A percentile compares a stretch with the other conserved stretches of the same genome.
Evolutionary conservation across 2,329 filamentous ascomycete genomes (phyloP).

Genomic region (Cordyceps militaris): DNA sequence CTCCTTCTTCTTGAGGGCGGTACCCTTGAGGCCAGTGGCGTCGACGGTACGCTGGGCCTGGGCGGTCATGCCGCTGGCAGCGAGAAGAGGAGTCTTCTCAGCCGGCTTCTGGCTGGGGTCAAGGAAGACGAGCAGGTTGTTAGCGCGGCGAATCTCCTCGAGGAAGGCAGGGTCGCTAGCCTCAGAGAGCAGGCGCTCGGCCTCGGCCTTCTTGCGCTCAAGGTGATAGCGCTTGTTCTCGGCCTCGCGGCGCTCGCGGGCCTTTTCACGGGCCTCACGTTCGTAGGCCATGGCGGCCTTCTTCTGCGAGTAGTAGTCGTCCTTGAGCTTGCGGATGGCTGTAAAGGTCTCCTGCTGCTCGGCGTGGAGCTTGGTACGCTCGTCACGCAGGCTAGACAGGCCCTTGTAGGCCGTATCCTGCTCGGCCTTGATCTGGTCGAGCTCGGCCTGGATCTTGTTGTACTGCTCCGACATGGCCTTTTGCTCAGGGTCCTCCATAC

Average conservation of each 20-base stretch:
- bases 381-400: slow-evolving; percentile 74
- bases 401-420: slow-evolving; percentile 88
- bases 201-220: slow-evolving; percentile 68
- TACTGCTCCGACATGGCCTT: slow-evolving; percentile 85
- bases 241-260: slow-evolving; percentile 69
- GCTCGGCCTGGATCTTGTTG: slow-evolving; percentile 74
- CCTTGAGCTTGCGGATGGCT: slow-evolving; percentile 79
- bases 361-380: slow-evolving; percentile 73
- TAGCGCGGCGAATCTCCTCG: slow-evolving; percentile 84
- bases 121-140: slow-evolving; percentile 79
- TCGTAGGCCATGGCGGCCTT: slow-evolving; percentile 81
- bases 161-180: slow-evolving; percentile 82
- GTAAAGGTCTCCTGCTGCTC: slow-evolving; percentile 83
- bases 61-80: slow-evolving; percentile 67
- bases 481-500: slow-evolving; percentile 82
- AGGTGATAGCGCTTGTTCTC: slow-evolving; percentile 70
- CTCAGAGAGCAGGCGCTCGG: slow-evolving; percentile 69
- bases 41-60: slow-evolving; percentile 78
- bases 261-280: slow-evolving; percentile 69
- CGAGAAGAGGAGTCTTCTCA: slow-evolving; percentile 60
- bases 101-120: slow-evolving; percentile 60
- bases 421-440: slow-evolving; percentile 85
- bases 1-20: slow-evolving; percentile 76
- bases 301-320: slow-evolving; percentile 75
- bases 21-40: slow-evolving; percentile 76